Conservation (phyloP, 2,329 filamentous ascomycete genomes). For the Penicillium frequentans region DNA sequence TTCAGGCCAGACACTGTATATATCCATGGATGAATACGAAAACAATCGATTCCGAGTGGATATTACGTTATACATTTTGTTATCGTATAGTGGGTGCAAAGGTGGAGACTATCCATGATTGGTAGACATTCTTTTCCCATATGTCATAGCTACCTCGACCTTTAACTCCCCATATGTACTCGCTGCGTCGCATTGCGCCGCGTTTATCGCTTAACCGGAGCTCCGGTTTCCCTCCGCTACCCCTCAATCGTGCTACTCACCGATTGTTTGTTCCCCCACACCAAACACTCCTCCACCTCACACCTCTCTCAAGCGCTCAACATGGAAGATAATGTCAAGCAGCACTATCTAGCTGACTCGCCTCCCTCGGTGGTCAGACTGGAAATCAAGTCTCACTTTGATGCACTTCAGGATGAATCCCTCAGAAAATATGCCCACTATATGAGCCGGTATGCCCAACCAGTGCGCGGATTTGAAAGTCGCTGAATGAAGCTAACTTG, state of each 20-base stretch:
- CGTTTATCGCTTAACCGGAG: conserved; percentile 19
- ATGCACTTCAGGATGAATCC: conserved; percentile 55
- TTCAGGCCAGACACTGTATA: background rate
- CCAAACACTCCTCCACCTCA: conserved; percentile 14
- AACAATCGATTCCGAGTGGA: background rate
- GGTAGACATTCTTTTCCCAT: conserved; percentile 9
- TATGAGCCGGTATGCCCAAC: conserved; percentile 65
- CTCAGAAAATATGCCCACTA: conserved; percentile 91
- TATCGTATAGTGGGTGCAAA: background rate
- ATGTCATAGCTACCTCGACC: conserved; percentile 20
- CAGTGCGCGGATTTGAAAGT: background rate
- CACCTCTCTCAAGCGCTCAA: conserved; percentile 7
- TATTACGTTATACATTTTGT: background rate
- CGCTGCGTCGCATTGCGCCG: conserved; percentile 22
- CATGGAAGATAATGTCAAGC: conserved; percentile 44
- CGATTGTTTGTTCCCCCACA: conserved; percentile 10
- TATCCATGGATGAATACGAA: background rate
- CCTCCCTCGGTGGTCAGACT: conserved; percentile 86
- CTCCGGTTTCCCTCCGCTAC: conserved; percentile 19
- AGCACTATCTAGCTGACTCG: conserved; percentile 84
- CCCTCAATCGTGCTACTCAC: conserved; percentile 15
- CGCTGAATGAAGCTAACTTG: background rate
- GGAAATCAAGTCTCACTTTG: conserved; percentile 90
- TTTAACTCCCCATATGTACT: conserved; percentile 10
- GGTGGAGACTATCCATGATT: conserved; percentile 14